Evolutionary conservation across 495 filamentous ascomycete species (phyloP), one percentile per base, ranked within the genome.

Genomic region (Recurvomyces mirabilis): DNA sequence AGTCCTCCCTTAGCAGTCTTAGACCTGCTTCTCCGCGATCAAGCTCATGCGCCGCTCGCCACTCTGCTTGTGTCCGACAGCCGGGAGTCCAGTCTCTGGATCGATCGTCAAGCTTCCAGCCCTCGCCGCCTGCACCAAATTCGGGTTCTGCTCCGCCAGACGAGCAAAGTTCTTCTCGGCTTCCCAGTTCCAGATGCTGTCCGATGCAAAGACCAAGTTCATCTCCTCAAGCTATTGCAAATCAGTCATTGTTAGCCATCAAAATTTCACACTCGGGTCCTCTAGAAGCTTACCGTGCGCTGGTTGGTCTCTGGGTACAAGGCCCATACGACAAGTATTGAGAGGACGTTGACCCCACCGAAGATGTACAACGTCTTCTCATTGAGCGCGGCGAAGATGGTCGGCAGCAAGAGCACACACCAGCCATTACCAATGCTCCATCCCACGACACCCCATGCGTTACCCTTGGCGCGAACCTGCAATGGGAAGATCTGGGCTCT

Each of bases 401-500:
- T 52, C 5, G 65, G 64, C 31, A 60, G 52, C 26, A 59, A 47
- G 9, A 65, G 50, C 31, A 50, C 34, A 36, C 37, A 35, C 49
- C 49, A 55, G 13, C 52, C 52, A 32, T 56, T 53, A 17, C 51
- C 53, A 26, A 84, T 81, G 43, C 69, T 73, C 78, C 79, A 84
- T 13, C 80, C 78, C 2, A 84, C 70, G 0, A 83, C 80, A 52
- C 80, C 79, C 75, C 78, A 82, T n/a, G 80, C 76, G 37, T 82
- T 83, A 15, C 80, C 80, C 22, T 77, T 75, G 4, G 78, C 79
- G 19, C 80, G 72, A 7, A 82, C 72, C 20, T 77, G 70, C 15
- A 83, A 59, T 0, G 79, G 80, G 60, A 83, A 82, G 41, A 83
- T 83, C 53, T 84, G 37, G 2, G 14, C 4, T 11, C n/a, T n/a